Percentiles rank a stretch among this genome's conserved stretches.
Conservation (phyloP, 805 yeast genomes). For the Sporopachydermia lactativora region DNA sequence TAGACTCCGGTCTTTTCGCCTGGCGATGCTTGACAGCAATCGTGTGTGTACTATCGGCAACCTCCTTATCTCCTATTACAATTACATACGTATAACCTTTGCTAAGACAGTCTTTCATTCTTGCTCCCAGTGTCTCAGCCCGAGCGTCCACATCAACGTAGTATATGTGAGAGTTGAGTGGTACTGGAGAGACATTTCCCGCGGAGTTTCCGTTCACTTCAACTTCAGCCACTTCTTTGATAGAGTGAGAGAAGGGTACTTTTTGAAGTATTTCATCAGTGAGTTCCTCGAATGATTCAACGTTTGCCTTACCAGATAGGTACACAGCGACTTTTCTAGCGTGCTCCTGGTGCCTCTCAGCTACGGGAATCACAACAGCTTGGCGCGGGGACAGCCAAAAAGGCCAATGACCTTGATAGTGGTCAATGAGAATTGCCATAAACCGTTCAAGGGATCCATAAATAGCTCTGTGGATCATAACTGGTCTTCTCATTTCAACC, state of each 20-base stretch:
- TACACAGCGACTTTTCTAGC: conserved; percentile 33
- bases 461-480: conserved; percentile 92
- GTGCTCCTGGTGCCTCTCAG: conserved; percentile 37
- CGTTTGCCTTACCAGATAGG: conserved; percentile 20
- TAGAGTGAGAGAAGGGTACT: not conserved
- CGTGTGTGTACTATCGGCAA: conserved; percentile 30
- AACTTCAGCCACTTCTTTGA: conserved; percentile 3
- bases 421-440: conserved; percentile 80
- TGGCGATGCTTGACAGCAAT: conserved; percentile 52
- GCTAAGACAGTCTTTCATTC: conserved; percentile 65
- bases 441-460: conserved; percentile 92
- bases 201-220: not conserved
- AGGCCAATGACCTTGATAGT: conserved; percentile 91
- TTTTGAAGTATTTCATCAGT: conserved; percentile 3
- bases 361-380: conserved; percentile 68
- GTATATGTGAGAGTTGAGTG: conserved; percentile 45
- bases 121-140: conserved; percentile 62
- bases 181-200: conserved; percentile 26
- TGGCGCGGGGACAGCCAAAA: conserved; percentile 94
- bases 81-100: conserved; percentile 69
- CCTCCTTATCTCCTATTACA: conserved; percentile 82
- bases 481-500: conserved; percentile 49
- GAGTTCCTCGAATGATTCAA: not conserved
- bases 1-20: conserved; percentile 25
- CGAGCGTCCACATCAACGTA: conserved; percentile 66